Conservation (phyloP, 805 yeast genomes). For the Schwanniomyces pseudopolymorphus region DNA sequence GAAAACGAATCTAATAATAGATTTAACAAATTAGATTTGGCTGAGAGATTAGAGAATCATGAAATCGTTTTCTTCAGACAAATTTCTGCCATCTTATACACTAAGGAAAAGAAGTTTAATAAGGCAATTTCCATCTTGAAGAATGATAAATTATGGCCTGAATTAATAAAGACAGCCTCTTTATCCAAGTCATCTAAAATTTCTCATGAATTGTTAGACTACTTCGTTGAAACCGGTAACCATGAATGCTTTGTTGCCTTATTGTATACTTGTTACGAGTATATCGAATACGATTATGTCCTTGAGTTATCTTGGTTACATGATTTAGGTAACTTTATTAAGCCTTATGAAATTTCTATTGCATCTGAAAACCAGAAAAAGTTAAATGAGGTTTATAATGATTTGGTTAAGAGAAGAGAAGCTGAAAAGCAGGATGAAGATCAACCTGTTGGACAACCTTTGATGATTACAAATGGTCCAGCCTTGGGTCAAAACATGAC, state of each 20-base stretch:
- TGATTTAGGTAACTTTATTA: conserved; percentile 76
- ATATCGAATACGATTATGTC: conserved; percentile 78
- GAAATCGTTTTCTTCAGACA: conserved; percentile 90
- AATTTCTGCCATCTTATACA: conserved; percentile 90
- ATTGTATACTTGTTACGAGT: conserved; percentile 79
- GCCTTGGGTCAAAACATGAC: conserved; percentile 31
- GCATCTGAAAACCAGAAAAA: conserved; percentile 75
- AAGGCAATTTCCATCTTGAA: conserved; percentile 87
- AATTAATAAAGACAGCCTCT: conserved; percentile 90
- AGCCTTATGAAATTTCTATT: conserved; percentile 87
- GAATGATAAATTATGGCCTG: conserved; percentile 91
- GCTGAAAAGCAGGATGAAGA: conserved; percentile 49
- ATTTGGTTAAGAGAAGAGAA: conserved; percentile 68
- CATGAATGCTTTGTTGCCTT: conserved; percentile 93
- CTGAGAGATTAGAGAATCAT: conserved; percentile 90
- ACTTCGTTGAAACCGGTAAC: conserved; percentile 96
- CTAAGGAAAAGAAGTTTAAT: conserved; percentile 90
- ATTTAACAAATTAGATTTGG: conserved; percentile 89
- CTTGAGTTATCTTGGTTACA: conserved; percentile 91
- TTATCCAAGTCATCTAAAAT: conserved; percentile 74
- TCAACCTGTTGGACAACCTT: conserved; percentile 55
- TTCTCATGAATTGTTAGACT: conserved; percentile 83
- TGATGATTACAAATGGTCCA: conserved; percentile 78
- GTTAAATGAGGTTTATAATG: conserved; percentile 63
- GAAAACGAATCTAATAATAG: conserved; percentile 78